Conservation (phyloP, 495 filamentous ascomycete genomes). For the Penicillium canariense region DNA sequence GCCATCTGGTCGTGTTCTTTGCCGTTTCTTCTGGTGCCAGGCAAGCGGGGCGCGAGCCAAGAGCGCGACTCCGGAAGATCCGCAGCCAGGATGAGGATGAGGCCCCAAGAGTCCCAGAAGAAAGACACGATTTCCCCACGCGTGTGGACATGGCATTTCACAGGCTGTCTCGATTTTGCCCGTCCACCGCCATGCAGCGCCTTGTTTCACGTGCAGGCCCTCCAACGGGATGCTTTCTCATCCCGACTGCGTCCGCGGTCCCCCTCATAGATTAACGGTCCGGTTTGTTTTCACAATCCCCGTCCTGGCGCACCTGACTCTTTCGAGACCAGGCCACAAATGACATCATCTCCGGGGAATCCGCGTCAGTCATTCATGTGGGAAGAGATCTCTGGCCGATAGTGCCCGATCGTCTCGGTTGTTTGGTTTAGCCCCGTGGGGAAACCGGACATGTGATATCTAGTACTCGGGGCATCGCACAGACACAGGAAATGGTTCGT, state of each 20-base stretch:
- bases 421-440: conserved; percentile 5
- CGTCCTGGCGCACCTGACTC: conserved; percentile 4
- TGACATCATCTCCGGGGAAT: conserved; percentile 24
- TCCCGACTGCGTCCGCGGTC: conserved; percentile 12
- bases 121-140: neutral
- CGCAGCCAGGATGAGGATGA: conserved; percentile 34
- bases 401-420: conserved; percentile 12
- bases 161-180: conserved; percentile 13
- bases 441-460: conserved; percentile 8
- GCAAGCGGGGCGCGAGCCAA: conserved; percentile 31
- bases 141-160: conserved; percentile 12
- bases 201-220: conserved; percentile 10
- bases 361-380: neutral
- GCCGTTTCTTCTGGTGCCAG: conserved; percentile 8
- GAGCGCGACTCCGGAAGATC: conserved; percentile 38
- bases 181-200: conserved; percentile 6
- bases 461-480: neutral
- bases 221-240: conserved; percentile 5
- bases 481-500: neutral
- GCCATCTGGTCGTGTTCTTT: too few relatives aligned
- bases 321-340: conserved; percentile 9
- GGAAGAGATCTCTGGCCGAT: conserved; percentile 15
- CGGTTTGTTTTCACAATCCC: conserved; percentile 15
- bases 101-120: conserved; percentile 16
- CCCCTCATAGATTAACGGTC: conserved; percentile 4